Evolutionary conservation across 1,284 basidiomycete species (phyloP).

Genomic region (Rhodotorula mucilaginosa): DNA sequence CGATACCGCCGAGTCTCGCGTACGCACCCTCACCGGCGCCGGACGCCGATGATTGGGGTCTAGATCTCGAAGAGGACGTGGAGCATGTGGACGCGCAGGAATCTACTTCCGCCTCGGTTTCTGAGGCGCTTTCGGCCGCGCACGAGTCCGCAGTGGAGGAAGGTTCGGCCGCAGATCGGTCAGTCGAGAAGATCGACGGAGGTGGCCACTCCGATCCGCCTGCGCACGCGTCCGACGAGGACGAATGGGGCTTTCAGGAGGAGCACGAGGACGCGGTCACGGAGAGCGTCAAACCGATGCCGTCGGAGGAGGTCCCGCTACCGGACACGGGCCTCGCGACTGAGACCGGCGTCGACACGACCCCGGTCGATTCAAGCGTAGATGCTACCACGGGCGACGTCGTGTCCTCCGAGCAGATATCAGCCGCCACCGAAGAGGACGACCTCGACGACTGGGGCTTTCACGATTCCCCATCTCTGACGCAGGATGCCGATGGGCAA

Average conservation of each 20-base stretch:
- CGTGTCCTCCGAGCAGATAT: not conserved
- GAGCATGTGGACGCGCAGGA: not conserved
- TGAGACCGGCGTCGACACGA: not conserved
- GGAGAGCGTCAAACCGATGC: not conserved
- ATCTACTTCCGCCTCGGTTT: not conserved
- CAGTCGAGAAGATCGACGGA: too few relatives aligned
- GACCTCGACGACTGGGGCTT: slow-evolving; percentile 23
- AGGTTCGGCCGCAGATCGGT: too few relatives aligned
- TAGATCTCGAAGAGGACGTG: not conserved
- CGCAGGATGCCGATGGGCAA: not conserved
- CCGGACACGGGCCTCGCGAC: not conserved
- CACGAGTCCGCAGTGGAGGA: too few relatives aligned
- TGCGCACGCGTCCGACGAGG: not conserved
- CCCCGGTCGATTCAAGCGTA: not conserved
- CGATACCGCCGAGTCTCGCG: not conserved
- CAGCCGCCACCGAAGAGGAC: not conserved
- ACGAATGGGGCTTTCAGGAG: slow-evolving; percentile 13
- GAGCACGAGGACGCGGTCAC: not conserved
- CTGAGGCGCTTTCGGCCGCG: too few relatives aligned
- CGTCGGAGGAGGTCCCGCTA: too few relatives aligned
- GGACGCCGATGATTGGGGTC: not conserved
- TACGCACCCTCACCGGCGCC: not conserved
- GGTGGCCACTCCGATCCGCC: too few relatives aligned
- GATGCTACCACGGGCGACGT: not conserved
- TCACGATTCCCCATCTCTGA: slow-evolving; percentile 16